Percentiles rank a stretch among this genome's conserved stretches.
These are phyloP conservation scores for Colletotrichum horii DNA, from an alignment of 2,329 filamentous ascomycete genomes.

Conservation along the genomic window DNA sequence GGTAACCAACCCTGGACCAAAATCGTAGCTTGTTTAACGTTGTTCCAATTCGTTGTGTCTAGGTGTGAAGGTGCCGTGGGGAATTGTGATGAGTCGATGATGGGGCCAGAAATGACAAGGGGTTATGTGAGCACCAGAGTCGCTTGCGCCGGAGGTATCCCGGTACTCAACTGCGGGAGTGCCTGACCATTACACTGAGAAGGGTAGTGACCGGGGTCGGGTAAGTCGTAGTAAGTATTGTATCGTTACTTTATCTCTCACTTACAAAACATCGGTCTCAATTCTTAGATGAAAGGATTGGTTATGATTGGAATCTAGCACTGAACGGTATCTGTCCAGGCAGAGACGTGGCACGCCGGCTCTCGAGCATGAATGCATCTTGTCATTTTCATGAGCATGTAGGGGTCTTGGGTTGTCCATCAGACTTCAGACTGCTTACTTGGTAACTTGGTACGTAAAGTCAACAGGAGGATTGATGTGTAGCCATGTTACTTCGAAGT, in stretches of 20 bases:
- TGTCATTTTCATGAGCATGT: not conserved
- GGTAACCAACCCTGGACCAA: not conserved
- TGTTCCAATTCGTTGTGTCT: not conserved
- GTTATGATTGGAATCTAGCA: not conserved
- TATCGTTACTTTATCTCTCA: not conserved
- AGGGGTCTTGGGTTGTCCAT: not conserved
- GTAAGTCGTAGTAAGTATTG: not conserved
- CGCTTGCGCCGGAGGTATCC: not conserved
- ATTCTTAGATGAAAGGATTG: not conserved
- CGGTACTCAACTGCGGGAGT: not conserved
- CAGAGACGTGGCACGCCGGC: not conserved
- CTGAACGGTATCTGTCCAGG: not conserved
- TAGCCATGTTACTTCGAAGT: not conserved
- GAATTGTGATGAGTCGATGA: not conserved
- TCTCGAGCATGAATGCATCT: not conserved
- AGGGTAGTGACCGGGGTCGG: not conserved
- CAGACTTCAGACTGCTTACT: not conserved
- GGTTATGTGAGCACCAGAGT: constrained; percentile 7
- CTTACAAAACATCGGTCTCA: not conserved
- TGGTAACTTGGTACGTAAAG: not conserved
- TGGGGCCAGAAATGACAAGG: not conserved
- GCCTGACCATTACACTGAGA: not conserved
- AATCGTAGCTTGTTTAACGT: not conserved
- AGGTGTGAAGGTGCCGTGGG: not conserved
- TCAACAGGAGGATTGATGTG: not conserved